Conservation (phyloP, 148 eudicot genomes). For the Cornus suecica region DNA sequence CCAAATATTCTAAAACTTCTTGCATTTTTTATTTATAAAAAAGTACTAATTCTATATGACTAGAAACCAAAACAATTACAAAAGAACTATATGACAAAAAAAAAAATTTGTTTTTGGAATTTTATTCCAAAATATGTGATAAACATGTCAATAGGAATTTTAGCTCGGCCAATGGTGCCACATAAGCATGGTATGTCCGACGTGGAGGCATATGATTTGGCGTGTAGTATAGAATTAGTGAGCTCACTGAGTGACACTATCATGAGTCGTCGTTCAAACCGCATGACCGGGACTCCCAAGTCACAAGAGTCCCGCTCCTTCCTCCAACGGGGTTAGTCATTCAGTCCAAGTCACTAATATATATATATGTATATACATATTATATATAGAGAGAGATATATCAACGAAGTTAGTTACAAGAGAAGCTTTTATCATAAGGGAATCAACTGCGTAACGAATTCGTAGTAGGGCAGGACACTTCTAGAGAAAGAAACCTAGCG, state of each 20-base stretch:
- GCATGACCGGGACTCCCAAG: conserved; percentile 1
- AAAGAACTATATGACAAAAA: too few relatives aligned
- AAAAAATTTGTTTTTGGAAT: too few relatives aligned
- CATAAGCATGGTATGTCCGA: too few relatives aligned
- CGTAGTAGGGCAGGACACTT: not conserved
- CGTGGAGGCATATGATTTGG: not conserved
- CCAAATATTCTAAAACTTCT: too few relatives aligned
- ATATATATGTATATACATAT: not conserved
- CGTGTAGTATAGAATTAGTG: not conserved
- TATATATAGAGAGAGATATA: too few relatives aligned
- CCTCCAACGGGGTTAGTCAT: not conserved
- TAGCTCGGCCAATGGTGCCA: too few relatives aligned
- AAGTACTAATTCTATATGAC: too few relatives aligned
- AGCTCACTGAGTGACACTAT: not conserved
- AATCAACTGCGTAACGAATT: not conserved
- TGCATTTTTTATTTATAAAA: too few relatives aligned
- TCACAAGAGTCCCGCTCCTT: conserved; percentile 8
- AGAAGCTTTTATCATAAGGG: not conserved
- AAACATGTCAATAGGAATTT: too few relatives aligned
- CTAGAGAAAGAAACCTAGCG: not conserved
- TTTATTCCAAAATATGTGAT: too few relatives aligned
- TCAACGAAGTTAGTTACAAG: not conserved
- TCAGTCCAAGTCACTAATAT: not conserved
- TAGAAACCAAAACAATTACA: too few relatives aligned
- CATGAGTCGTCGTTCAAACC: not conserved